These are phyloP conservation scores for Fusarium pseudocircinatum DNA, from an alignment of 2,329 filamentous ascomycete species.

Conservation along the genomic window DNA sequence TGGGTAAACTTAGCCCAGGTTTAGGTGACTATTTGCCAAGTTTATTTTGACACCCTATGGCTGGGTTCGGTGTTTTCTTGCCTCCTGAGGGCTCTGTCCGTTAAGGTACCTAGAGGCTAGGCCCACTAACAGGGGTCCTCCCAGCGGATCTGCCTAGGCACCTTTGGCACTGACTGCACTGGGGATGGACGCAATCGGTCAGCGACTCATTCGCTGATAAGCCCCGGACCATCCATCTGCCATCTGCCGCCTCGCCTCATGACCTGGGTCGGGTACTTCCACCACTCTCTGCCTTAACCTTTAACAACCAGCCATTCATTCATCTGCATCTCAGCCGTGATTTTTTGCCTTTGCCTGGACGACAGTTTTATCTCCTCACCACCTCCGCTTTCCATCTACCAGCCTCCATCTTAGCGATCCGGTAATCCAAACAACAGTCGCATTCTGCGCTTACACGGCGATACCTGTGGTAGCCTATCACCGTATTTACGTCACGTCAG, in stretches of 20 bases:
- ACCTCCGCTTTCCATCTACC: conserved; percentile 2
- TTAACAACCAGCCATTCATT: conserved; percentile 26
- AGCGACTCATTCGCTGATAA: conserved; percentile 43
- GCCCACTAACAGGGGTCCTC: conserved; percentile 29
- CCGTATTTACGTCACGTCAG: conserved; percentile 37
- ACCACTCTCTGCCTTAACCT: conserved; percentile 4
- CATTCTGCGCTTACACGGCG: conserved; percentile 31
- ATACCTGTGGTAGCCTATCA: conserved; percentile 20
- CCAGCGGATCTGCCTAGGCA: conserved; percentile 35
- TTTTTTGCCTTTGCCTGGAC: conserved; percentile 27
- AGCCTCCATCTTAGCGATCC: conserved; percentile 1
- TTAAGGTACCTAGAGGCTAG: conserved; percentile 4
- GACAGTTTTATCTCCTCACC: conserved; percentile 13
- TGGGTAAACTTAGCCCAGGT: too few species aligned
- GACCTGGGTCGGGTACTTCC: conserved; percentile 32
- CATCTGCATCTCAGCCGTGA: conserved; percentile 30
- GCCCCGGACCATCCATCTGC: conserved; percentile 37
- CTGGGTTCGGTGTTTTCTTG: too few species aligned
- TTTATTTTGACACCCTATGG: too few species aligned
- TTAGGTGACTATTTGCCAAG: too few species aligned
- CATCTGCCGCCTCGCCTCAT: conserved; percentile 42
- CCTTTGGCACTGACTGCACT: conserved; percentile 18
- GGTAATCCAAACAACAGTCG: conserved; percentile 5
- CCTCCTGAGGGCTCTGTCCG: conserved; percentile 8
- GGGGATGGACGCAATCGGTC: conserved; percentile 37